These are phyloP conservation scores for Aspergillus floridensis DNA, from an alignment of 2,329 filamentous ascomycete genomes.

Conservation along the genomic window DNA sequence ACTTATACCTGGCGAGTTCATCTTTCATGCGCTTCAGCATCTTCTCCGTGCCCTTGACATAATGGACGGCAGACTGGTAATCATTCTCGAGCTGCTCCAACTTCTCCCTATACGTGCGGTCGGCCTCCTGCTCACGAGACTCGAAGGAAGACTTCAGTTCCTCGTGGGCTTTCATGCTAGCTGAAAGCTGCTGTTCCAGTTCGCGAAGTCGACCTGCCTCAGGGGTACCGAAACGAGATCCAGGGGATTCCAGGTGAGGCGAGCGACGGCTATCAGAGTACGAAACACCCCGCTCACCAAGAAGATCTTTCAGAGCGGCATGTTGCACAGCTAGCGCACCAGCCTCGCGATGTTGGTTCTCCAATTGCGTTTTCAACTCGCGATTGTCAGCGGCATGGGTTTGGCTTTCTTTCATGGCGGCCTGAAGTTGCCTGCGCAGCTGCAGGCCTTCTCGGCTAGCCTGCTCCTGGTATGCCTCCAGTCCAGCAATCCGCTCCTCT, in stretches of 20 bases:
- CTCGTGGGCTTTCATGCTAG: constrained; percentile 74
- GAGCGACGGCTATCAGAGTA: constrained; percentile 67
- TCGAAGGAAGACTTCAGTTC: constrained; percentile 78
- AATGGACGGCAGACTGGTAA: constrained; percentile 96
- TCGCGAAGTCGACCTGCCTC: constrained; percentile 77
- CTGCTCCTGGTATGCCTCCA: constrained; percentile 97
- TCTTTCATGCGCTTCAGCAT: constrained; percentile 99
- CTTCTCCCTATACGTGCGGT: constrained; percentile 86
- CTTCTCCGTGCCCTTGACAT: constrained; percentile 97
- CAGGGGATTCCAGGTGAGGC: constrained; percentile 69
- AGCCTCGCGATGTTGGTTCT: constrained; percentile 86
- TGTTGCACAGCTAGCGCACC: constrained; percentile 92
- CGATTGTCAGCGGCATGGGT: constrained; percentile 75
- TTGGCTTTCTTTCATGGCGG: constrained; percentile 78
- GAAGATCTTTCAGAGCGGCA: constrained; percentile 86
- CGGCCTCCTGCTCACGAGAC: constrained; percentile 78
- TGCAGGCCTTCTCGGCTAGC: constrained; percentile 87
- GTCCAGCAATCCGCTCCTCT: constrained; percentile 92
- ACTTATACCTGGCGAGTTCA: constrained; percentile 88
- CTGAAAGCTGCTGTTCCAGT: constrained; percentile 81
- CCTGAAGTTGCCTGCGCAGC: constrained; percentile 85
- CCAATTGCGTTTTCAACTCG: constrained; percentile 77
- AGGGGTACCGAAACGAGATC: constrained; percentile 71
- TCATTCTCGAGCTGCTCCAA: constrained; percentile 92
- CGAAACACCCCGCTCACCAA: constrained; percentile 84